Base-by-base conservation (phyloP, 345 rosid genomes). In the Carallia pectinifolia region DNA sequence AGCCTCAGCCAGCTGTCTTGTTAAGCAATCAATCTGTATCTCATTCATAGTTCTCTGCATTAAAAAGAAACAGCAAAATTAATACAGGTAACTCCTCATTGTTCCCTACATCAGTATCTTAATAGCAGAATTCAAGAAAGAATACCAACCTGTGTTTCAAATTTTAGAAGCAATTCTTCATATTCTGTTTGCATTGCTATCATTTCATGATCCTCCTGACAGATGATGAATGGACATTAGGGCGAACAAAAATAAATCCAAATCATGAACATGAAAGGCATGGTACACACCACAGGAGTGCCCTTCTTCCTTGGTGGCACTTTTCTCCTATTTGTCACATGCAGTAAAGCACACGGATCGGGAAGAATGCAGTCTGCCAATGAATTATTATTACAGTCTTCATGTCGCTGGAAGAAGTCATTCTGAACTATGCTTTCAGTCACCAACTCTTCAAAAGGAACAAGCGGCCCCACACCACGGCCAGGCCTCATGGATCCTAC, bases 241-340 rank as follows among this genome's bases (percentile, higher is more conserved):
- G 58, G 27, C 61, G 59, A 34, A 52, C 69, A 71, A 73, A 59
- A 61, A 68, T 59, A 44, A 74, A 64, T 71, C 56, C 50, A 54
- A 73, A 72, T 39, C 19, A 48, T 34, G 53, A 65, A 59, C 47
- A 62, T 67, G 15, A 53, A 82, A 65, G 67, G 71, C 65, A 81
- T 64, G 68, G 68, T 30, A 84, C 95, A 75, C 72, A 94, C 97
- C 95, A 66, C 74, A 60, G 67, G 36, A n/a, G 79, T 75, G 76
- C 56, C 78, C 86, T 79, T 89, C 80, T 79, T 89, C 77, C 65
- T 88, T 48, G 76, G 67, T 56, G 81, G 76, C 60, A 73, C 79
- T 85, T 91, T 94, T 82, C 90, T 89, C 72, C 98, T 87, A 72
- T 76, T 89, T 72, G 97, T 94, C 60, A 91, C 91, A 71, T 86